Evolutionary conservation across 208 protist genomes (phyloP), one percentile per base, ranked within the genome.

Genomic region (Lotmaria passim): DNA sequence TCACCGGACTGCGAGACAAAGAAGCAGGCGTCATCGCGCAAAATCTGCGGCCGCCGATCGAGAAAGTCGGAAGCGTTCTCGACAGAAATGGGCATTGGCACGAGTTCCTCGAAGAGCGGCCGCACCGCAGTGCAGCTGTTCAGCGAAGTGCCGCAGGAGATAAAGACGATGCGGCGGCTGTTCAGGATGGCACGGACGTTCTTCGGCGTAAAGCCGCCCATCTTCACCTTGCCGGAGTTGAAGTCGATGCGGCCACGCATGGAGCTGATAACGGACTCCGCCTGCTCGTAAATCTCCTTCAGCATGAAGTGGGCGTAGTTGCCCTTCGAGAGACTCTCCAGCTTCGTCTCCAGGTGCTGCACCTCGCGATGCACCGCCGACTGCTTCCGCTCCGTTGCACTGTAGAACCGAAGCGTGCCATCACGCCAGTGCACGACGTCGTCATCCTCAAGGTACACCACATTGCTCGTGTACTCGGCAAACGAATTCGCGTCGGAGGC

Each of bases 221-320:
- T 78, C 15, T 71, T 79, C 23, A 98, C 90, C 10, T 33, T 34
- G 6, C 73, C 48, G 33, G 62, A 80, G 19, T 74, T 39, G 56
- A 96, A 91, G 78, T 97, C 73, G 39, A 99, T 72, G 43, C 97
- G 91, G n/a, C 91, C 95, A 10, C 84, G 85, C 93, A 99, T 98
- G 8, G 89, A 90, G 81, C 95, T 94, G 19, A 91, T 57, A 15
- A 98, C 73, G 33, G 91, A 92, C 47, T 98, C 92, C 2, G 92
- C 72, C 86, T 99, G 98, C 79, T 99, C 97, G 73, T 93, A 87
- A 56, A 99, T 99, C 82, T 99, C 97, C 83, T 99, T 99, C 24
- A 98, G 82, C 98, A 99, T 99, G 75, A 98, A 99, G 80, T 98
- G 91, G 11, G 79, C 69, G 78, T 97, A 99, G 39, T 69, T 76